Percentiles rank a stretch among this genome's conserved stretches.
Conservation (phyloP, 1,284 basidiomycete species). For the Pyrrhoderma lamaoense region DNA sequence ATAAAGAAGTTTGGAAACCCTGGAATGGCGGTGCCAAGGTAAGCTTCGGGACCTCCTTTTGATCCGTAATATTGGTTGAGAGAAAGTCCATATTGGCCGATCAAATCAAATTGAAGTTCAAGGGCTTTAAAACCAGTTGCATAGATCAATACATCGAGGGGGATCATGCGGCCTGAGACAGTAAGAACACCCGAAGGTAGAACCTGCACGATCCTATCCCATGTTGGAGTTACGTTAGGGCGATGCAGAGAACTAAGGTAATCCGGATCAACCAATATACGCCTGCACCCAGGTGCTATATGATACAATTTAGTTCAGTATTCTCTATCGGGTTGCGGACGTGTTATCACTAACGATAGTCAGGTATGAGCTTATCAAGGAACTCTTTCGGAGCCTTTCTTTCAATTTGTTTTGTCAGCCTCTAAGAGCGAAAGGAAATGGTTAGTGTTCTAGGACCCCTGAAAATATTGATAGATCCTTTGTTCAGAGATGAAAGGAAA, state of each 20-base stretch:
- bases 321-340: too few species aligned
- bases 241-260: conserved; percentile 4
- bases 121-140: conserved; percentile 36
- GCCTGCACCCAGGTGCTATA: conserved; percentile 8
- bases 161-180: conserved; percentile 39
- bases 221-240: conserved; percentile 34
- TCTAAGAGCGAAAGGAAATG: conserved; percentile 23
- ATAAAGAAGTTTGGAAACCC: conserved; percentile 25
- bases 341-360: conserved; percentile 33
- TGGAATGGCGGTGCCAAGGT: conserved; percentile 23
- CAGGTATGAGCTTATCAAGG: conserved; percentile 37
- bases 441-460: too few species aligned
- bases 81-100: conserved; percentile 16
- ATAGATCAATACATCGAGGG: conserved; percentile 45
- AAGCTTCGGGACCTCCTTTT: conserved; percentile 23
- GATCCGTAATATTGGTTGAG: conserved; percentile 21
- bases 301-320: too few species aligned
- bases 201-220: conserved; percentile 37
- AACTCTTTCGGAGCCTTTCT: conserved; percentile 38
- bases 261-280: conserved; percentile 2
- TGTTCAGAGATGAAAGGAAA: too few species aligned
- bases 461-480: too few species aligned
- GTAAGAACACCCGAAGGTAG: conserved; percentile 40
- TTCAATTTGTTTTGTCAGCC: conserved; percentile 37
- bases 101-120: background rate